A percentile compares a stretch with the other conserved stretches of the same genome.
These are phyloP conservation scores for Ambrosiella xylebori DNA, from an alignment of 2,329 filamentous ascomycete genomes.

Conservation along the genomic window DNA sequence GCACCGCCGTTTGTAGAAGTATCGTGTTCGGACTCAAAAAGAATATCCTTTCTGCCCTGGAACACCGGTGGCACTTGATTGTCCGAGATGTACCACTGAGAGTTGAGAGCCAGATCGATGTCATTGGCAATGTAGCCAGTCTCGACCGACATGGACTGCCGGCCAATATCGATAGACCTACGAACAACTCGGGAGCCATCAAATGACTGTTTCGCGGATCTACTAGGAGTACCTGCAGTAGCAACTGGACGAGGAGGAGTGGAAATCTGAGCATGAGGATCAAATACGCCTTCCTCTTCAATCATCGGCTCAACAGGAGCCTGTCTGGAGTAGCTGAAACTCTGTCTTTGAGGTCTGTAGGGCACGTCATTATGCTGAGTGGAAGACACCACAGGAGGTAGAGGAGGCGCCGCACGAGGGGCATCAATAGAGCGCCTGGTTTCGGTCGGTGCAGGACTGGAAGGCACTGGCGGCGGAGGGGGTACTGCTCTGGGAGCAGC, in stretches of 20 bases:
- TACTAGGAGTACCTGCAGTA: constrained; percentile 18
- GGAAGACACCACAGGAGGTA: constrained; percentile 14
- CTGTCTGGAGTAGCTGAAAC: constrained; percentile 12
- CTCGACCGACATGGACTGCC: constrained; percentile 52
- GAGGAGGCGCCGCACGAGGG: constrained; percentile 28
- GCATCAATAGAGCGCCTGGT: constrained; percentile 45
- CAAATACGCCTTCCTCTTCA: constrained; percentile 31
- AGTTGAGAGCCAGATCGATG: constrained; percentile 56
- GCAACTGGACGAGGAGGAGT: constrained; percentile 13
- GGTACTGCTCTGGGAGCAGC: constrained; percentile 29
- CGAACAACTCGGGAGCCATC: constrained; percentile 39
- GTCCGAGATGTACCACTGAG: constrained; percentile 75
- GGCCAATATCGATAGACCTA: constrained; percentile 56
- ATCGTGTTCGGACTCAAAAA: constrained; percentile 67
- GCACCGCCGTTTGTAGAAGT: constrained; percentile 51
- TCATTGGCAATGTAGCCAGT: constrained; percentile 78
- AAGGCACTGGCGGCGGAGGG: constrained; percentile 40
- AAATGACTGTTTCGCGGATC: constrained; percentile 37
- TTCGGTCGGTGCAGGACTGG: constrained; percentile 32
- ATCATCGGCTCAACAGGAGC: constrained; percentile 23
- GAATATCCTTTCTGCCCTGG: constrained; percentile 66
- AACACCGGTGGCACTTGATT: constrained; percentile 66
- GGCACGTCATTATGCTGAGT: constrained; percentile 24
- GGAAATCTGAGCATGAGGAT: constrained; percentile 1
- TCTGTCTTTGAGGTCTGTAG: constrained; percentile 24